Evolutionary conservation across 2,329 filamentous ascomycete species (phyloP).

Genomic region (Cercospora beticola): DNA sequence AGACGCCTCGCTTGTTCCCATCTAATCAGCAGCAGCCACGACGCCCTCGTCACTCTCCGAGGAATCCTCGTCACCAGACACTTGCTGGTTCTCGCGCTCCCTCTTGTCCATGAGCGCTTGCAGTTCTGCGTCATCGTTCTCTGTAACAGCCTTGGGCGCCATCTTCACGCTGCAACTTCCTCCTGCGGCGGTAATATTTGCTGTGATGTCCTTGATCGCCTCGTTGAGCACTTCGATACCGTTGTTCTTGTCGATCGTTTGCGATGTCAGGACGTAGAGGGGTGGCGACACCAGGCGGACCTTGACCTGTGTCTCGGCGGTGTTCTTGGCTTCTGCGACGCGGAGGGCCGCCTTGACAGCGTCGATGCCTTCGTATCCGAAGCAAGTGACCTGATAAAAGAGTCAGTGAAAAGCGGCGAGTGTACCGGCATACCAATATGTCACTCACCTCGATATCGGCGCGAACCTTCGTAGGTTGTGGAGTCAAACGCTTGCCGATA

Average conservation of each 20-base stretch:
- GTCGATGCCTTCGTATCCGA: conserved; percentile 94
- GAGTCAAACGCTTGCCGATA: conserved; percentile 94
- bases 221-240: conserved; percentile 84
- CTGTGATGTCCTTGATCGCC: conserved; percentile 83
- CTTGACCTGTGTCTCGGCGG: conserved; percentile 89
- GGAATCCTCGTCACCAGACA: conserved; percentile 94
- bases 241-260: conserved; percentile 86
- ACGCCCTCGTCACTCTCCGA: conserved; percentile 92
- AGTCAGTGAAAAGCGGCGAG: conserved; percentile 3
- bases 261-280: conserved; percentile 92
- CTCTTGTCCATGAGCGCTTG: conserved; percentile 99
- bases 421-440: neutral
- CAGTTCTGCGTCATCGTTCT: conserved; percentile 95
- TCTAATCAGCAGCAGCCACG: conserved; percentile 25
- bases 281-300: conserved; percentile 97
- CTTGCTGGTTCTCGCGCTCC: conserved; percentile 95
- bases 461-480: conserved; percentile 97
- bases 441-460: conserved; percentile 77
- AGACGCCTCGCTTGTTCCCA: conserved; percentile 20
- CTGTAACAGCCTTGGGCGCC: conserved; percentile 98
- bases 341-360: conserved; percentile 92
- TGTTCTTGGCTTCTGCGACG: conserved; percentile 90
- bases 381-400: conserved; percentile 64
- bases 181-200: conserved; percentile 73
- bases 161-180: conserved; percentile 90